Evolutionary conservation across 345 rosid genomes (phyloP), one percentile per base, ranked within the genome.

Genomic region (Chamaenerion angustifolium): DNA sequence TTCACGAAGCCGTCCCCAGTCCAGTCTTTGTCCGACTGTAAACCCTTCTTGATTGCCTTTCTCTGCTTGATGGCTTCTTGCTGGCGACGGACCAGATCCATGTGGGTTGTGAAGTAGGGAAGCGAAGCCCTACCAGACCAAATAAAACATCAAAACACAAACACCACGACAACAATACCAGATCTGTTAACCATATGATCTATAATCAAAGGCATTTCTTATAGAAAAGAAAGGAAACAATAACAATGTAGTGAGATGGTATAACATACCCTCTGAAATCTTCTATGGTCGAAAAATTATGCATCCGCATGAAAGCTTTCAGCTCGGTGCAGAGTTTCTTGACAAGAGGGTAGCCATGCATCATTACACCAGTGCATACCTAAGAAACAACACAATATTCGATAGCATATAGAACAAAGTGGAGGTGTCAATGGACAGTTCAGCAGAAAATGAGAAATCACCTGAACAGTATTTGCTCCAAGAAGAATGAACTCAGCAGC

Each of bases 291-390:
- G 80, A 69, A 73, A 92, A 88, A 68, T 85, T 79, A 59, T 88
- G 99, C 67, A 62, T 77, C 66, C 61, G 74, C 99, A 85, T 92
- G 65, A 92, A 88, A 61, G 88, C 95, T 68, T 73, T 66, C 55
- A 92, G 82, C 71, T 88, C 96, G 0, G 64, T 65, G 42, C 80
- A 74, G 31, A 92, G 81, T 52, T 79, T 77, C 81, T 92, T 92
- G 44, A 92, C 96, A 21, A 88, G 73, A 54, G 90, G 79, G 57
- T 92, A 84, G 14, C 99, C 96, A 41, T 92, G 98, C 85, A 92
- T 79, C 98, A 92, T 87, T 48, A 87, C 96, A 10, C 96, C 98
- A 0, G 98, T 84, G 65, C 98, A 92, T 11, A 87, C 96, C 96
- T 92, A 60, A 46, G 59, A 51, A 56, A 48, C 43, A 49, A 25